A percentile compares a stretch with the other conserved stretches of the same genome.
These are phyloP conservation scores for Penicillium bialowiezense DNA, from an alignment of 495 filamentous ascomycete genomes.

Conservation along the genomic window DNA sequence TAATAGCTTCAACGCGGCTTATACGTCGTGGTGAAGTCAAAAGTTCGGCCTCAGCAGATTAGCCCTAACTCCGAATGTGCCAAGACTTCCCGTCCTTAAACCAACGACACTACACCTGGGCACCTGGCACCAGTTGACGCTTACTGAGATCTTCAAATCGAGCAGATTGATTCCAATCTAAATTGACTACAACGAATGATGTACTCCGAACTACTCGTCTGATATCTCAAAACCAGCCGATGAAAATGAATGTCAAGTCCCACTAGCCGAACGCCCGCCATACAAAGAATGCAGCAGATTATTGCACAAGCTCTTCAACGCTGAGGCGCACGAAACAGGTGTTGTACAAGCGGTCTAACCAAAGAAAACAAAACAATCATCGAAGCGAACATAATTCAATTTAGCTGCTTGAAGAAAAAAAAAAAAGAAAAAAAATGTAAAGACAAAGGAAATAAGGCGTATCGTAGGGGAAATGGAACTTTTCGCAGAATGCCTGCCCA, in stretches of 20 bases:
- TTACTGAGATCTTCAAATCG: too few species aligned
- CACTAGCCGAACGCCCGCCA: constrained; percentile 15
- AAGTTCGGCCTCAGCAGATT: too few species aligned
- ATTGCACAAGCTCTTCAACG: constrained; percentile 15
- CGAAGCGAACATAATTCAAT: constrained; percentile 44
- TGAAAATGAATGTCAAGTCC: constrained; percentile 6
- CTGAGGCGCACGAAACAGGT: constrained; percentile 24
- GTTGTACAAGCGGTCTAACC: constrained; percentile 26
- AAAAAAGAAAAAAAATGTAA: constrained; percentile 32
- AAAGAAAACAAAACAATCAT: constrained; percentile 26
- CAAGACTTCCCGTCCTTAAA: too few species aligned
- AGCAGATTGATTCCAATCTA: not conserved
- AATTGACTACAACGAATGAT: not conserved
- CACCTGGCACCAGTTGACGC: too few species aligned
- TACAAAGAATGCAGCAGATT: constrained; percentile 12
- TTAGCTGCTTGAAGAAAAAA: constrained; percentile 39
- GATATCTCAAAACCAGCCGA: not conserved
- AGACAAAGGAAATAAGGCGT: constrained; percentile 31
- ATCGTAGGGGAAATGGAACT: constrained; percentile 38
- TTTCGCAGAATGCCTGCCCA: constrained; percentile 52
- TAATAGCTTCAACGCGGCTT: too few species aligned
- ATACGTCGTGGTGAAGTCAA: too few species aligned
- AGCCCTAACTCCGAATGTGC: not conserved
- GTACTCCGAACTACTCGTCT: not conserved
- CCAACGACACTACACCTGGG: too few species aligned